phyloP scores from a whole-genome alignment of 805 yeast species.

The Metschnikowia continentalis region DNA sequence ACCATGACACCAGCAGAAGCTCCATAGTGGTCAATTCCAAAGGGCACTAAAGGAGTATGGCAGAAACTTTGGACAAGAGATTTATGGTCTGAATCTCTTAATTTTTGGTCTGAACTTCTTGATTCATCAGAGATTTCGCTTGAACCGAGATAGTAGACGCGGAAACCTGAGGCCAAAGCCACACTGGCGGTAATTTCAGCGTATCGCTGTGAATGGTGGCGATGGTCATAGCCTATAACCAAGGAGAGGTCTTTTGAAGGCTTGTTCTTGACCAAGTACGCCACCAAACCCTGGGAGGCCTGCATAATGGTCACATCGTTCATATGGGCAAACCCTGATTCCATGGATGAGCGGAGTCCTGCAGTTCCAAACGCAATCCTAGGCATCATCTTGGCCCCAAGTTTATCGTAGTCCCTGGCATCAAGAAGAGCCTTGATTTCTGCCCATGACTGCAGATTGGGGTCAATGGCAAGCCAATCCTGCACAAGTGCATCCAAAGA shows the following conservation, averaged over 20 bases:
- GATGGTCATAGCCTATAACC: constrained; percentile 90
- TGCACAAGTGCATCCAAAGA: constrained; percentile 26
- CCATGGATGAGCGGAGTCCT: constrained; percentile 84
- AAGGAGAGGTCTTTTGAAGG: constrained; percentile 35
- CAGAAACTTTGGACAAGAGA: constrained; percentile 24
- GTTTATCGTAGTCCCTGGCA: constrained; percentile 34
- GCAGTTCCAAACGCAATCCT: constrained; percentile 90
- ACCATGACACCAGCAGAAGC: constrained; percentile 89
- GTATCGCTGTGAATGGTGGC: constrained; percentile 73
- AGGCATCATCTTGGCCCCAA: constrained; percentile 49
- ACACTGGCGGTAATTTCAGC: constrained; percentile 77
- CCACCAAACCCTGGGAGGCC: constrained; percentile 80
- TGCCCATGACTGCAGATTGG: constrained; percentile 44
- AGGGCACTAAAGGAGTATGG: constrained; percentile 93
- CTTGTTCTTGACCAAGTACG: constrained; percentile 33
- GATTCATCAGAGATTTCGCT: constrained; percentile 31
- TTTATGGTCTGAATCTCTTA: neutral
- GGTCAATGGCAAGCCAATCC: constrained; percentile 36
- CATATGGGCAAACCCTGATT: constrained; percentile 86
- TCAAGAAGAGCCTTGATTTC: constrained; percentile 50
- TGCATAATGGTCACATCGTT: constrained; percentile 85
- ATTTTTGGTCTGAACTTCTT: neutral
- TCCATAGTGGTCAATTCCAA: constrained; percentile 56
- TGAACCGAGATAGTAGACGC: constrained; percentile 58
- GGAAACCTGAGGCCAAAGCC: constrained; percentile 63